Evolutionary conservation across 371 early-diverging fungal genomes (phyloP), one percentile per base, ranked within the genome.

Genomic region (Mucor plumbeus): DNA sequence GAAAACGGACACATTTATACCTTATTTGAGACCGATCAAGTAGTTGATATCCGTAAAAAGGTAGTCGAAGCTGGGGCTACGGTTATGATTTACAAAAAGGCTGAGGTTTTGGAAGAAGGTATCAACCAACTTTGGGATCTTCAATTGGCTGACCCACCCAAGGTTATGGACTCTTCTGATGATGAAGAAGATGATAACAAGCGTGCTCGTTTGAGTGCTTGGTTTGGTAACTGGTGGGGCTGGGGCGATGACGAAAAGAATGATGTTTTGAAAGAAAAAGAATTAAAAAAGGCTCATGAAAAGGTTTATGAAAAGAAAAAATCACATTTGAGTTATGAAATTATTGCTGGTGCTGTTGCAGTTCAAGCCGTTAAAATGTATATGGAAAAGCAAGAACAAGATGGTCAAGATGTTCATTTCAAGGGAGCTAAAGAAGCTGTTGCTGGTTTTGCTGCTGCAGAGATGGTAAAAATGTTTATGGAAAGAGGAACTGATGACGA

Each of bases 301-400:
- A 79, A 83, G 66, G 77, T 80, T 0, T 80, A 83, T 39, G 71
- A 78, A 41, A 77, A 75, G 59, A 79, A 79, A 38, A 77, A 76
- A 38, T 73, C 80, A 17, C 65, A 77, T 47, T 59, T 80, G 54
- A 75, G 76, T 56, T 84, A 86, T 54, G 84, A 88, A 65, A 59
- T 88, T 33, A 76, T 88, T 59, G 88, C 85, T 38, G 88, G 85
- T 54, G 88, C 88, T 34, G 88, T 83, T 48, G 87, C 84, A n/a
- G 86, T 81, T 41, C 83, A 84, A 35, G 88, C 88, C 31, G 80
- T 85, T 48, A 80, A 76, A 59, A 38, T 70, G n/a, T 78, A 77
- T 67, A 86, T 87, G 67, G 67, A 73, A 34, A 67, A 75, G 43
- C 68, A 79, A 61, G 77, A 79, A 61, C 73, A 67, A 38, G 61